Conservation (phyloP, 306 rosid genomes). For the Corylus avellana region DNA sequence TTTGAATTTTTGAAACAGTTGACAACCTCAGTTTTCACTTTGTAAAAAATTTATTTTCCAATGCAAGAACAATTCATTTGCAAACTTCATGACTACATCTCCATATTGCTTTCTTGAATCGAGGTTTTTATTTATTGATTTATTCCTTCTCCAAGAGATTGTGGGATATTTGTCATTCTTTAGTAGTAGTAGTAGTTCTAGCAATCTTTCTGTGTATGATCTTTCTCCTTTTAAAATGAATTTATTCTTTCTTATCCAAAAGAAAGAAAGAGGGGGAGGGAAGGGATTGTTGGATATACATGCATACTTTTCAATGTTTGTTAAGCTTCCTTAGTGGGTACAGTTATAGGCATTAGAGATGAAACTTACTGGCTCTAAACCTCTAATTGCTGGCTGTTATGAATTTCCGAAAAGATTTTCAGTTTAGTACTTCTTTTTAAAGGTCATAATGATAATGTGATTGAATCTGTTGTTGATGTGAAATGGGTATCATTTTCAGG, state of each 20-base stretch:
- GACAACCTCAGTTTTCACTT: background rate
- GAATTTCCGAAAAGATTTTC: constrained; percentile 6
- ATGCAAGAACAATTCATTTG: background rate
- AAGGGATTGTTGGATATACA: background rate
- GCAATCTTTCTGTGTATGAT: background rate
- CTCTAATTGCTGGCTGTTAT: background rate
- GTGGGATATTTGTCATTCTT: background rate
- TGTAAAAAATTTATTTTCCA: background rate
- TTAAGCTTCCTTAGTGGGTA: background rate
- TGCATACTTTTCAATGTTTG: background rate
- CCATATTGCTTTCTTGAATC: constrained; percentile 14
- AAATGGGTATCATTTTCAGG: constrained; percentile 14
- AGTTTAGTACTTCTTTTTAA: background rate
- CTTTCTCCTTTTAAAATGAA: background rate
- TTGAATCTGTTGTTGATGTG: background rate
- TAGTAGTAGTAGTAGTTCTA: background rate
- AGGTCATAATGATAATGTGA: background rate
- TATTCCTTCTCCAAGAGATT: background rate
- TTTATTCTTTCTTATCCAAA: background rate
- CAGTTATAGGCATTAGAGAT: background rate
- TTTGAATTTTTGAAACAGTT: background rate
- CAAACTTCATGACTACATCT: background rate
- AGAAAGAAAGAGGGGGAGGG: too few species aligned
- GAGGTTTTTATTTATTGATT: background rate
- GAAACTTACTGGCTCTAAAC: background rate